phyloP scores from a whole-genome alignment of 2,329 filamentous ascomycete genomes.

The Pyrenophora teres region DNA sequence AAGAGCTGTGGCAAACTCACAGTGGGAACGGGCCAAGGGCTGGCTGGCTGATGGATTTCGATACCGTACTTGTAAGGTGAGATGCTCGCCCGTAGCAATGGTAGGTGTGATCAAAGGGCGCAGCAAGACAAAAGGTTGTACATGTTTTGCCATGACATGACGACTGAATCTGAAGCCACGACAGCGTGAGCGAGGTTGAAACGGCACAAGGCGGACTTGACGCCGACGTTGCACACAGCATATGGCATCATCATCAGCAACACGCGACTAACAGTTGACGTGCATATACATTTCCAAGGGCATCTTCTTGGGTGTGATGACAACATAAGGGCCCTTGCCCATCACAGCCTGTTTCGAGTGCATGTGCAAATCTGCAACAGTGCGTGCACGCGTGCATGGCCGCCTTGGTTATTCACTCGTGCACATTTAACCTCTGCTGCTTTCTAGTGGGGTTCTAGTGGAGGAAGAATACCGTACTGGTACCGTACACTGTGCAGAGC shows the following conservation, averaged over 20 bases:
- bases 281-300: conserved; percentile 3
- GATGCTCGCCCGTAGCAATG: too few relatives aligned
- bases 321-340: too few relatives aligned
- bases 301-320: not conserved
- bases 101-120: too few relatives aligned
- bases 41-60: too few relatives aligned
- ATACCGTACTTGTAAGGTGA: too few relatives aligned
- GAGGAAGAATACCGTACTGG: conserved; percentile 14
- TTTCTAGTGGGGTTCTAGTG: conserved; percentile 32
- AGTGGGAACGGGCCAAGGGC: too few relatives aligned
- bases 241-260: not conserved
- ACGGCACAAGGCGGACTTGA: conserved; percentile 17
- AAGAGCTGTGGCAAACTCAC: too few relatives aligned
- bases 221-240: conserved; percentile 10
- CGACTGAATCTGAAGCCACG: conserved; percentile 14
- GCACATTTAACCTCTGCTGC: conserved; percentile 21
- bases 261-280: conserved; percentile 6
- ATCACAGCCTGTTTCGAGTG: too few relatives aligned
- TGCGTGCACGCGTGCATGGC: not conserved
- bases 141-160: conserved; percentile 12
- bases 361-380: not conserved
- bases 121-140: not conserved
- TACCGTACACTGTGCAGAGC: not conserved
- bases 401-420: conserved; percentile 16
- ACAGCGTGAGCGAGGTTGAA: conserved; percentile 7